Conservation (phyloP, 2,329 filamentous ascomycete species). For the Diaporthe sp. region DNA sequence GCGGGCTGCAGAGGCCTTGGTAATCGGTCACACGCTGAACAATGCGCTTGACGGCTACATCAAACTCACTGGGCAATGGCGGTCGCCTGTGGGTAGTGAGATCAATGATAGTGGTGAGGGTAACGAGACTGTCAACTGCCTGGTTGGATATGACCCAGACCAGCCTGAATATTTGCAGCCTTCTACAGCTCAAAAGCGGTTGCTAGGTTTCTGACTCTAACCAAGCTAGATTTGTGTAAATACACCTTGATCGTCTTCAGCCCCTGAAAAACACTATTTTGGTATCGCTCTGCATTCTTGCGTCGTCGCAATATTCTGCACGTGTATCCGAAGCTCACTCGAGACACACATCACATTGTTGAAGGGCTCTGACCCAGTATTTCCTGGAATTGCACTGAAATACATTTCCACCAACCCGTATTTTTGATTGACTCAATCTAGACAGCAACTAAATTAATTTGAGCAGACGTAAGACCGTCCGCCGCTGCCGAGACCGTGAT, state of each 20-base stretch:
- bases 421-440: background rate
- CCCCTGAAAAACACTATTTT: no score
- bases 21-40: slow-evolving; percentile 1
- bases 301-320: background rate
- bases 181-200: background rate
- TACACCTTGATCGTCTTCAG: no score
- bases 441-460: background rate
- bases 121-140: slow-evolving; percentile 18
- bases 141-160: slow-evolving; percentile 10
- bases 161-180: slow-evolving; percentile 16
- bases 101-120: slow-evolving; percentile 12
- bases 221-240: no score
- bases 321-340: background rate
- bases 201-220: background rate
- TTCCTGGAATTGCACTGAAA: background rate
- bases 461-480: background rate
- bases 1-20: background rate
- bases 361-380: no score
- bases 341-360: no score
- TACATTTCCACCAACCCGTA: accelerated
- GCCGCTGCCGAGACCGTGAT: slow-evolving; percentile 18
- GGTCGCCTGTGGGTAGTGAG: slow-evolving; percentile 6
- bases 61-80: slow-evolving; percentile 19
- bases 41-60: slow-evolving; percentile 20
- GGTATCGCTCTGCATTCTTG: no score